Evolutionary conservation across 257 asterid species (phyloP), one percentile per base, ranked within the genome.

Genomic region (Parsonsia alboflavescens): DNA sequence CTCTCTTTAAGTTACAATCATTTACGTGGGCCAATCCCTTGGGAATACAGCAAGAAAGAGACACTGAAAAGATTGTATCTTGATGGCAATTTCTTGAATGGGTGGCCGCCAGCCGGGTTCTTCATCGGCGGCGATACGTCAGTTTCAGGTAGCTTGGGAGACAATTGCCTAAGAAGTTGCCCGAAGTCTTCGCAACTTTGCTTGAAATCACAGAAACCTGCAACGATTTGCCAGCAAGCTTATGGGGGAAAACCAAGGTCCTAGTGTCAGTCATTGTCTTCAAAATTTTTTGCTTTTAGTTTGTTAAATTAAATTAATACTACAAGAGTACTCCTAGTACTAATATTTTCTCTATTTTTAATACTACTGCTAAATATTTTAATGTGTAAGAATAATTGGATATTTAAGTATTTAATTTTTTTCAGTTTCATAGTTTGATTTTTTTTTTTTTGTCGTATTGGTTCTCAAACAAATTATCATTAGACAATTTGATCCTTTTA

Each of bases 141-240:
- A 50, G 86, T 88, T 28, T 78, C 91, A 74, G 97, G 98, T 10
- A 91, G 96, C 72, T 70, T 93, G 26, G 97, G 98, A 26, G 98
- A 91, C 79, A 93, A 93, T 68, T 93, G 98, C 76, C 76, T 93
- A 72, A 83, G 75, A 75, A 81, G 54, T 42, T 93, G 98, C 76
- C 98, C 97, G 81, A 72, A 39, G 13, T 75, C 85, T 48, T 93
- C 98, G 93, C 87, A 79, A 62, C 97, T 91, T 73, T 91, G 98
- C 89, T 82, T 77, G 77, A 91, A 91, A 79, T 80, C 93, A 70
- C 98, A 93, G 91, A 93, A 93, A 80, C 89, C 97, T 9, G 85
- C 79, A 54, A 82, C 92, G 52, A 78, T 89, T 80, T 91, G 98
- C 88, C 94, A 83, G 78, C 94, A 80, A 74, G 94, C 91, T 1